These are phyloP conservation scores for Thielaviopsis cerberus DNA, from an alignment of 2,329 filamentous ascomycete genomes.

Conservation along the genomic window DNA sequence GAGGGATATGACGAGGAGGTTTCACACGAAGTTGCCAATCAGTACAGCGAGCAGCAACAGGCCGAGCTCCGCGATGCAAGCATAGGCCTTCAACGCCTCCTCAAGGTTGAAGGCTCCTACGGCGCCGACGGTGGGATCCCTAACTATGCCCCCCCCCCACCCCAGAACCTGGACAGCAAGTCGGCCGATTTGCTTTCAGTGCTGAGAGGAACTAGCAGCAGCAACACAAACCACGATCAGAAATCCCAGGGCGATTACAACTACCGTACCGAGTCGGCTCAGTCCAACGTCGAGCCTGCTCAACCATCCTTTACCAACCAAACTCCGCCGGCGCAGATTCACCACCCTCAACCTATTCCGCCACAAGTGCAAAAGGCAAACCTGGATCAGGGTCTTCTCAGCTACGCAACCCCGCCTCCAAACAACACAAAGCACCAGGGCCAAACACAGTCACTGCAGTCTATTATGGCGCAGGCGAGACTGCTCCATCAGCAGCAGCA, in stretches of 20 bases:
- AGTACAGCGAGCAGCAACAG: constrained; percentile 16
- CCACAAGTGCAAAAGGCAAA: constrained; percentile 36
- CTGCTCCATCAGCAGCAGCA: constrained; percentile 10
- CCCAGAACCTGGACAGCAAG: constrained; percentile 4
- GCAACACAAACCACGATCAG: neutral
- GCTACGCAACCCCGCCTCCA: constrained; percentile 13
- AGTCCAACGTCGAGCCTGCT: constrained; percentile 33
- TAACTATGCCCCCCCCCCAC: constrained; percentile 5
- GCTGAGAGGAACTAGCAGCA: neutral
- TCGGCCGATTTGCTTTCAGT: constrained; percentile 7
- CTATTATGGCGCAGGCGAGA: constrained; percentile 8
- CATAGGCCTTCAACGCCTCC: constrained; percentile 32
- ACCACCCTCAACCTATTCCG: constrained; percentile 32
- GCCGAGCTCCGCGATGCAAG: constrained; percentile 32
- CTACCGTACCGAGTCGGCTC: constrained; percentile 31
- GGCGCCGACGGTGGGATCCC: neutral
- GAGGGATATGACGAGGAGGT: constrained; percentile 28
- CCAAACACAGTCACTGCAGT: constrained; percentile 8
- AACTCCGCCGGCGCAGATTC: constrained; percentile 16
- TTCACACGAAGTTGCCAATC: constrained; percentile 18
- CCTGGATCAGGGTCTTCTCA: constrained; percentile 11
- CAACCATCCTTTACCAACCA: constrained; percentile 22
- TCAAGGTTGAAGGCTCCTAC: constrained; percentile 33
- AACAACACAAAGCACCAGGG: constrained; percentile 8
- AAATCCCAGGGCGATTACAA: constrained; percentile 23